Percentiles rank a stretch among this genome's conserved stretches.
phyloP scores from a whole-genome alignment of 106 monocot genomes.

The Dendrobium nobile region DNA sequence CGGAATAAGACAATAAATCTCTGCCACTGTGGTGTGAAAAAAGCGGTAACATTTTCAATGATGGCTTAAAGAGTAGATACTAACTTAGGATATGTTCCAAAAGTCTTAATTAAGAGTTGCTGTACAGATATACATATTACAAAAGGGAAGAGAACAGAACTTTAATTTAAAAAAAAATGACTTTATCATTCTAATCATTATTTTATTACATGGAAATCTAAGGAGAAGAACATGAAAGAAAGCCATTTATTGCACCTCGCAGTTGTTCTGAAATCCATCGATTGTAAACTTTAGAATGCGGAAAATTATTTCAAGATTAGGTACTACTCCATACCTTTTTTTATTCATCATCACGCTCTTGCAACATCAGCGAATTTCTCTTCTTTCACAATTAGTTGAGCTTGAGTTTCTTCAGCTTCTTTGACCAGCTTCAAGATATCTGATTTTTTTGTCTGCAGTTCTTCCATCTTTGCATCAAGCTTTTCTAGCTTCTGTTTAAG shows the following conservation, averaged over 20 bases:
- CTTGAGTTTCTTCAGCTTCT: constrained; percentile 29
- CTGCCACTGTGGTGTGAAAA: background rate
- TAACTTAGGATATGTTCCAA: background rate
- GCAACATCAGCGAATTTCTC: constrained; percentile 14
- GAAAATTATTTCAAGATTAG: background rate
- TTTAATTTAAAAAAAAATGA: background rate
- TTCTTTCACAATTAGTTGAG: constrained; percentile 11
- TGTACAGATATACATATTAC: background rate
- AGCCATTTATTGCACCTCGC: background rate
- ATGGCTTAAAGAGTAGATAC: background rate
- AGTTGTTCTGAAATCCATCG: background rate
- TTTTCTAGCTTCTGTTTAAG: constrained; percentile 63
- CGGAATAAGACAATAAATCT: background rate
- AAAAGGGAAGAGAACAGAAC: background rate
- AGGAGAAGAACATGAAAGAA: background rate
- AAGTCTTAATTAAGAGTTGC: background rate
- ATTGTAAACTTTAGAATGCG: background rate
- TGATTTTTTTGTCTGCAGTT: constrained; percentile 30
- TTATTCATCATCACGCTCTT: background rate
- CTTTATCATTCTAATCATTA: background rate
- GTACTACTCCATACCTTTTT: background rate
- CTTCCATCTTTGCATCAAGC: constrained; percentile 42
- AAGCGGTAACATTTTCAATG: background rate
- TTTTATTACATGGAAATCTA: background rate
- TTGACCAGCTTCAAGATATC: constrained; percentile 49